Evolutionary conservation across 257 asterid species (phyloP).

Genomic region (Scutellaria barbata): DNA sequence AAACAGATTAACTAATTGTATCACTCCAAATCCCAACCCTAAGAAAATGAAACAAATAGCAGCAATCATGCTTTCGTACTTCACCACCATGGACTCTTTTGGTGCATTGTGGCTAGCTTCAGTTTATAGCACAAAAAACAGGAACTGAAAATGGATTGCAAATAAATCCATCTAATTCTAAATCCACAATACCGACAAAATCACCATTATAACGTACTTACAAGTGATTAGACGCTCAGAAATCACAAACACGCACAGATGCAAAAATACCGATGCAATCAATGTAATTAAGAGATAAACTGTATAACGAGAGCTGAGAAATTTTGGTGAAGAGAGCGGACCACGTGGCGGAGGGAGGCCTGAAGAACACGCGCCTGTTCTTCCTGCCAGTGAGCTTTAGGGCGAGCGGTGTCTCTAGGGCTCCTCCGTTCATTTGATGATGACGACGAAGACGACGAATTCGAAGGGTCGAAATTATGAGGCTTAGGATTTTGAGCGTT

Average conservation of each 20-base stretch:
- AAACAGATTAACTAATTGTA: not conserved
- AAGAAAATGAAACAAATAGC: not conserved
- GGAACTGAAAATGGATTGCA: not conserved
- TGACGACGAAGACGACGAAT: slow-evolving; percentile 43
- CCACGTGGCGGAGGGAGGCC: slow-evolving; percentile 89
- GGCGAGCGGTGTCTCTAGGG: slow-evolving; percentile 43
- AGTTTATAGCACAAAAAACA: not conserved
- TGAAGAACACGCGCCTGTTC: slow-evolving; percentile 80
- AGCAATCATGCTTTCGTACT: not conserved
- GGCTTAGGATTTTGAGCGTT: slow-evolving; percentile 44
- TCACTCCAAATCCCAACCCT: not conserved
- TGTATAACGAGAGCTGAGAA: too few species aligned
- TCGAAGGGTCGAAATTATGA: slow-evolving; percentile 35
- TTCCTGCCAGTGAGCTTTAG: slow-evolving; percentile 66
- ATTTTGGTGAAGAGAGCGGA: slow-evolving; percentile 35
- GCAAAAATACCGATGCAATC: not conserved
- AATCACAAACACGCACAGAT: slow-evolving; percentile 4
- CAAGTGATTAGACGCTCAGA: not conserved
- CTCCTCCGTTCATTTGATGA: slow-evolving; percentile 39
- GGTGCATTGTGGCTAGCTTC: not conserved
- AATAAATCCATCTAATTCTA: slow-evolving; percentile 5
- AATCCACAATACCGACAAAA: slow-evolving; percentile 26
- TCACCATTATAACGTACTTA: not conserved
- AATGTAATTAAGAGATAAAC: slow-evolving; percentile 3
- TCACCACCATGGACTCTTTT: not conserved